A percentile compares a stretch with the other conserved stretches of the same genome.
Evolutionary conservation across 2,329 filamentous ascomycete genomes (phyloP).

Genomic region (Epichloe sibirici): DNA sequence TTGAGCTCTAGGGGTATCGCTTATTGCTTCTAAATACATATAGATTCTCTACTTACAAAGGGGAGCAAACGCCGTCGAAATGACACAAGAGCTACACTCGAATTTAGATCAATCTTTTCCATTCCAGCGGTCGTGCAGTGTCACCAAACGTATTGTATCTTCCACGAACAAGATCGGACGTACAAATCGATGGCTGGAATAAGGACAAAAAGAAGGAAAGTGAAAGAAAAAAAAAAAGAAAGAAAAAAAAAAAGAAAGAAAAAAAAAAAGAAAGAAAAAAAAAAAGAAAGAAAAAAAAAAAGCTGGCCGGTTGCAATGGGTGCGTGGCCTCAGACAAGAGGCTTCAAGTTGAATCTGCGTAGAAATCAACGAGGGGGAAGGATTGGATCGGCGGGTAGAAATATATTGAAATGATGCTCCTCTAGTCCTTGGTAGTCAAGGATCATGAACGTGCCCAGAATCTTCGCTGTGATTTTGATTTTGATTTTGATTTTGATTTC

Average conservation of each 20-base stretch:
- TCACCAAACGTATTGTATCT: no score
- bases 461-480: background rate
- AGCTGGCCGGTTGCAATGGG: no score
- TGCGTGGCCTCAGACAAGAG: no score
- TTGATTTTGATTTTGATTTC: background rate
- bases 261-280: no score
- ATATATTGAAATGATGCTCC: background rate
- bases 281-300: no score
- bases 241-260: no score
- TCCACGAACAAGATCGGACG: no score
- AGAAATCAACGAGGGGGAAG: background rate
- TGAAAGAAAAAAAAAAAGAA: no score
- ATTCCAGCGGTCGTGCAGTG: background rate
- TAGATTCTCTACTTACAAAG: background rate
- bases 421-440: background rate
- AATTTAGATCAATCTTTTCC: background rate
- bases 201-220: no score
- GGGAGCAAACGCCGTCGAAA: background rate
- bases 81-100: background rate
- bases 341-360: no score
- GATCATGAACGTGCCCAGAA: background rate
- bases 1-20: background rate
- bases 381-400: background rate
- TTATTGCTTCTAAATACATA: background rate
- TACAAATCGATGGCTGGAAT: no score